Evolutionary conservation across 2,329 filamentous ascomycete species (phyloP), one percentile per base, ranked within the genome.

Genomic region (Cercospora sesami): DNA sequence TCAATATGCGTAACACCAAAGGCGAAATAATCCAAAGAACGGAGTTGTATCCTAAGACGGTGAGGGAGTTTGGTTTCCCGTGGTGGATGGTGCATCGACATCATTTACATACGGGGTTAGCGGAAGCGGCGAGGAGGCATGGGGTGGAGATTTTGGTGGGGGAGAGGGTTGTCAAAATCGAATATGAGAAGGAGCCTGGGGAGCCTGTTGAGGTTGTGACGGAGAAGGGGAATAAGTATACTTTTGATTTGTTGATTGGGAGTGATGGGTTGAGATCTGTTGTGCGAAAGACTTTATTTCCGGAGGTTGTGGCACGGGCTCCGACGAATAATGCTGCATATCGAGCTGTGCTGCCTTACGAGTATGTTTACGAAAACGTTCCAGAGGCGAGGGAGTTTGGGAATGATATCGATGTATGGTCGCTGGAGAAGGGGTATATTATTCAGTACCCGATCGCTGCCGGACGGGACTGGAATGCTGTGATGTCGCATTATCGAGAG

Each of bases 51-150:
- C 65, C 65, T 7, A 70, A 70, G 18, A 74, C 73, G 5, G 69
- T 80, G 5, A 75, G 78, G 36, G 66, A 75, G 7, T 71, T 80
- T 18, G 72, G 74, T 7, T 75, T 76, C 33, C 80, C 79, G 10
- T 83, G 81, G 76, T 83, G 80, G 79, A 77, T 84, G 36, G 82
- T 84, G 9, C 82, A 84, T 61, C 76, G 73, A 39, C 81, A 81
- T n/a, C 80, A 84, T 73, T 76, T 84, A 4, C 82, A 84, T 68
- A 74, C 76, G n/a, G 80, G 81, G 8, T 74, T 84, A 5, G 76
- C 77, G 8, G 75, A 80, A 26, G 76, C 80, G 12, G 81, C 81
- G 4, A 69, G 75, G 33, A 70, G 77, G 18, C 73, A 79, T 18
- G 83, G 82, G 0, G 79, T 78, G 0, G 71, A 73, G n/a, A 74